Evolutionary conservation across 306 rosid genomes (phyloP).

Genomic region (Purshia tridentata): DNA sequence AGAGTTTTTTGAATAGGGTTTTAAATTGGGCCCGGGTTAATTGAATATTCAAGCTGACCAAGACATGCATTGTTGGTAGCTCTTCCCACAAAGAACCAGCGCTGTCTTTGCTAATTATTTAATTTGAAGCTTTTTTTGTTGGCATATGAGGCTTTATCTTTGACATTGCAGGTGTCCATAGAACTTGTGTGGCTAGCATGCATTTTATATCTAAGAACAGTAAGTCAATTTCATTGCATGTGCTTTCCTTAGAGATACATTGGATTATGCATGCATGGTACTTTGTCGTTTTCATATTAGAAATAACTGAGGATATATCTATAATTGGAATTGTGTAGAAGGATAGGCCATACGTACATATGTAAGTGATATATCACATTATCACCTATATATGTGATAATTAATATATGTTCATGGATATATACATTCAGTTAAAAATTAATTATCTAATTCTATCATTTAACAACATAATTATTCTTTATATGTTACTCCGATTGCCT

Average conservation of each 20-base stretch:
- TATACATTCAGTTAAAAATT: too few relatives aligned
- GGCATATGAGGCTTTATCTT: not conserved
- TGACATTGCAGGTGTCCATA: conserved; percentile 3
- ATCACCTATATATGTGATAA: too few relatives aligned
- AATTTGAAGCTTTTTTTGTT: not conserved
- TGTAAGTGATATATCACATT: too few relatives aligned
- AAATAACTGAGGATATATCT: too few relatives aligned
- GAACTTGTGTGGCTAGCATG: not conserved
- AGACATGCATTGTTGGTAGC: conserved; percentile 10
- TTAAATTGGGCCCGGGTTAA: not conserved
- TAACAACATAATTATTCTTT: too few relatives aligned
- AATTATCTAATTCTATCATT: too few relatives aligned
- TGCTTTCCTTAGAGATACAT: not conserved
- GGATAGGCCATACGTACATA: too few relatives aligned
- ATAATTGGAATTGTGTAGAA: too few relatives aligned
- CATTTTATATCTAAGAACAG: not conserved
- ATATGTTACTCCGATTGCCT: too few relatives aligned
- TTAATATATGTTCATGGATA: too few relatives aligned
- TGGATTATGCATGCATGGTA: not conserved
- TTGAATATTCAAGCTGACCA: conserved; percentile 2
- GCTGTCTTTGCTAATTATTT: not conserved
- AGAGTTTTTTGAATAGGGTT: not conserved
- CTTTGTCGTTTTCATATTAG: too few relatives aligned
- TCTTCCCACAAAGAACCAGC: not conserved
- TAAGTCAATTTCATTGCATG: conserved; percentile 17